Conservation (phyloP, 495 filamentous ascomycete genomes). For the Xylaria grammica region DNA sequence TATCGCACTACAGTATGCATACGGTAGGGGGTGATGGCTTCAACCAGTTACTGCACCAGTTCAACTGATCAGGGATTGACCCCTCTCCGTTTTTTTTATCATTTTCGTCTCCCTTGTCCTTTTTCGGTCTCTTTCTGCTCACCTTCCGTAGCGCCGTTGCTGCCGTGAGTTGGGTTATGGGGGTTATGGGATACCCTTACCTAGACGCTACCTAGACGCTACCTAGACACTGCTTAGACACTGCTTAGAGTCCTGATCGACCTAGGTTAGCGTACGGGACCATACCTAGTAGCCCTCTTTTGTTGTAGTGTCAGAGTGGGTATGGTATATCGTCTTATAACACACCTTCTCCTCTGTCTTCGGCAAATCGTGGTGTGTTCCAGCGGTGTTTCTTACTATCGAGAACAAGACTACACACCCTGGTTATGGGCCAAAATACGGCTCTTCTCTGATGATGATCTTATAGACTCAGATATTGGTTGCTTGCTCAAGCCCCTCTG, state of each 20-base stretch:
- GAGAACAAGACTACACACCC: slow-evolving; percentile 3
- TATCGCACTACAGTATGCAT: no score
- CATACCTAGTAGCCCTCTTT: slow-evolving; percentile 6
- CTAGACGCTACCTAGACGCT: background rate
- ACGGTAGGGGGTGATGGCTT: background rate
- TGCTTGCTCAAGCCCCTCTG: slow-evolving; percentile 9
- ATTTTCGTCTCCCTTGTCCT: background rate
- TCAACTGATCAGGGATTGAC: slow-evolving; percentile 19
- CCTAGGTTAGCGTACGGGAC: slow-evolving; percentile 1
- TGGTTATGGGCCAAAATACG: slow-evolving; percentile 7
- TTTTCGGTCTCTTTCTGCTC: slow-evolving; percentile 16
- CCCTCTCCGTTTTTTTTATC: background rate
- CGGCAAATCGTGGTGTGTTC: background rate
- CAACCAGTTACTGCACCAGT: no score
- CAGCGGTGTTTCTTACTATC: background rate
- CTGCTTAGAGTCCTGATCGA: no score
- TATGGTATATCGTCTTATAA: slow-evolving; percentile 5
- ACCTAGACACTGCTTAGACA: no score
- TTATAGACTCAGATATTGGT: slow-evolving; percentile 8
- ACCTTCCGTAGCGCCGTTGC: slow-evolving; percentile 14
- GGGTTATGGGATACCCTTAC: background rate
- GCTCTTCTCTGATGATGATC: slow-evolving; percentile 2
- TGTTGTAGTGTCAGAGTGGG: background rate
- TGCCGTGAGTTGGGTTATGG: background rate
- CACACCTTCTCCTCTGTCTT: slow-evolving; percentile 15